Base-by-base conservation (phyloP, 176 grass and related monocot genomes). In the Hordeum marinum region DNA sequence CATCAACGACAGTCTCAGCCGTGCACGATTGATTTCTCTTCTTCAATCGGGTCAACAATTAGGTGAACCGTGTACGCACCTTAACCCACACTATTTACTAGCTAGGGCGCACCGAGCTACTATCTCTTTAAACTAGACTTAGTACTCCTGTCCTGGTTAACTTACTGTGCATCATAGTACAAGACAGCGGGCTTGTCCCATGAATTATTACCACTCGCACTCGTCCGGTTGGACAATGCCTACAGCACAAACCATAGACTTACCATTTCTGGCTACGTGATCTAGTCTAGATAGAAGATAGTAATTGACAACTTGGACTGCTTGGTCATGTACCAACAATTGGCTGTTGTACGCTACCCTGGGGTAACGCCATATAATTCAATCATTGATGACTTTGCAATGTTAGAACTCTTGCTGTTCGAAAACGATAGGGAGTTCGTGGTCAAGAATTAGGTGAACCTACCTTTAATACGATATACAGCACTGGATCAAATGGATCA, bases 391-490 rank as follows among this genome's bases (percentile, higher is more conserved):
- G 26, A 32, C 17, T 65, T n/a, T 34, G 25, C 39, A 65, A 9
- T 5, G 21, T 21, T 64, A 9, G 24, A 80, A 64, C 42, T 13
- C 9, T 58, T 58, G 26, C 37, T 41, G n/a, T 24, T 68, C 36
- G 20, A 67, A 27, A 31, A 68, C 20, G 73, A 41, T 40, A 25
- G 29, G 42, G 13, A 52, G 37, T 34, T 55, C 42, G 25, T 35
- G 27, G 59, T 58, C 75, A 84, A 54, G 25, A 39, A 45, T 89
- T 84, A 57, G 76, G 87, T 59, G 87, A 63, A 4, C 59, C 67
- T 36, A 26, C 86, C 37, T 17, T 54, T 31, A 66, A 72, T 73
- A 14, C 70, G 46, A 46, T 27, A 46, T 45, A 11, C 8, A 18
- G 2, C 25, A 26, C 4, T 40, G 40, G 72, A 71, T 69, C 10